Base-by-base conservation (phyloP, 192 early-diverging fungal species). In the Mortierella hygrophila region DNA sequence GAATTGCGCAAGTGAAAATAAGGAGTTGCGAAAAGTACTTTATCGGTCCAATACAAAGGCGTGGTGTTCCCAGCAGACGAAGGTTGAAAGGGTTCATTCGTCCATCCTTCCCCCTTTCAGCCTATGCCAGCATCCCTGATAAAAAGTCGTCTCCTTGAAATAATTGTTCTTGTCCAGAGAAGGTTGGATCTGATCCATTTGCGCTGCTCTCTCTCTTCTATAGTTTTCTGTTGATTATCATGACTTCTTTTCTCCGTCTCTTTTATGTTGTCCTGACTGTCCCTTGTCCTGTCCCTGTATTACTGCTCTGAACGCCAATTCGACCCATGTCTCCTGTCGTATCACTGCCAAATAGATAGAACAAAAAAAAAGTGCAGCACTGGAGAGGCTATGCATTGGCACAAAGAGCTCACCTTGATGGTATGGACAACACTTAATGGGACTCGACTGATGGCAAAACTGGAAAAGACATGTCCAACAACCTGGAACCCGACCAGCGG, bases 401-500 rank as follows among this genome's bases (percentile, higher is more conserved):
- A 29, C n/a, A 32, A 29, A 4, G 21, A 29, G 73, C 68, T 87
- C 88, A 97, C 96, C 93, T 97, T 97, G 79, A 98, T 94, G 3
- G 97, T 98, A 76, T 98, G 97, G 16, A 95, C 94, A 82, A 97
- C 93, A 68, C 93, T 94, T 16, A 98, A 94, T 2, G 96, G 93
- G n/a, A 97, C 93, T 29, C 89, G 83, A 55, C 94, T 92, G 40
- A 97, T 94, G n/a, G 96, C 95, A 44, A 94, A 78, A 74, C 92
- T 92, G 1, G 94, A 94, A 77, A 97, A 94, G 15, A 96, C 90
- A 90, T 98, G 97, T 1, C 96, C 96, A 26, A 93, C 90, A 68
- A 98, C 96, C 82, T 95, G 92, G 89, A 98, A 98, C 23, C 92
- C 83, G 68, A 92, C 91, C 75, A 98, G 80, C 0, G 96, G 96